These are phyloP conservation scores for Amaranthus hypochondriacus DNA, from an alignment of 148 eudicot species.

Conservation along the genomic window DNA sequence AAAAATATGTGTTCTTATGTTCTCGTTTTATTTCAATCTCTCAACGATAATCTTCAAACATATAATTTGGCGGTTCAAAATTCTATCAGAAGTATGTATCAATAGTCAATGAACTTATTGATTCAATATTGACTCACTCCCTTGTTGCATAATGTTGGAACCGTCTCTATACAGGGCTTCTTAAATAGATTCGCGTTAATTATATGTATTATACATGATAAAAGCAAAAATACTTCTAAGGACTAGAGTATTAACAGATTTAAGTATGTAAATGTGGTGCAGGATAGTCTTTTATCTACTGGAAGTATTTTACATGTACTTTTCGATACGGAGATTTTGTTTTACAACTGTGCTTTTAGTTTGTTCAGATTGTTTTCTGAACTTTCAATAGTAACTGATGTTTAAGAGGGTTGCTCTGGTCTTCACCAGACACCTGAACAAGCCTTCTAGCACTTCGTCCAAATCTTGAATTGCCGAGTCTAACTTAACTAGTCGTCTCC, in stretches of 20 bases:
- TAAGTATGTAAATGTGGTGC: too few species aligned
- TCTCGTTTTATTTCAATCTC: not conserved
- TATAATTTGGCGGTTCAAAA: not conserved
- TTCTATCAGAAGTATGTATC: not conserved
- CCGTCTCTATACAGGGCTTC: too few species aligned
- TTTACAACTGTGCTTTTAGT: not conserved
- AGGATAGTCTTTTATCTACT: not conserved
- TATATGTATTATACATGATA: too few species aligned
- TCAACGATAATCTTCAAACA: not conserved
- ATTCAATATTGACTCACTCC: too few species aligned
- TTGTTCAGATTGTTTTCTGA: not conserved
- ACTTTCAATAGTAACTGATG: slow-evolving; percentile 14
- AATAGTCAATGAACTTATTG: too few species aligned
- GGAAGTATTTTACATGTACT: not conserved
- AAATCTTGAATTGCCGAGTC: slow-evolving; percentile 35
- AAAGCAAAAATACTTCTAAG: too few species aligned
- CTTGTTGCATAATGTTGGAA: too few species aligned
- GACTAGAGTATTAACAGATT: too few species aligned
- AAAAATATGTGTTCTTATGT: not conserved
- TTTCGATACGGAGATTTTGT: not conserved
- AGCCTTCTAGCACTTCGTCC: slow-evolving; percentile 29
- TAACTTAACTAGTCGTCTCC: slow-evolving; percentile 21
- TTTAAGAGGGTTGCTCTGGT: slow-evolving; percentile 42
- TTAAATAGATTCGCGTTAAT: too few species aligned
- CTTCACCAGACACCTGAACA: slow-evolving; percentile 39